Evolutionary conservation across 2,329 filamentous ascomycete genomes (phyloP).

Genomic region (Metarhizium anisopliae): DNA sequence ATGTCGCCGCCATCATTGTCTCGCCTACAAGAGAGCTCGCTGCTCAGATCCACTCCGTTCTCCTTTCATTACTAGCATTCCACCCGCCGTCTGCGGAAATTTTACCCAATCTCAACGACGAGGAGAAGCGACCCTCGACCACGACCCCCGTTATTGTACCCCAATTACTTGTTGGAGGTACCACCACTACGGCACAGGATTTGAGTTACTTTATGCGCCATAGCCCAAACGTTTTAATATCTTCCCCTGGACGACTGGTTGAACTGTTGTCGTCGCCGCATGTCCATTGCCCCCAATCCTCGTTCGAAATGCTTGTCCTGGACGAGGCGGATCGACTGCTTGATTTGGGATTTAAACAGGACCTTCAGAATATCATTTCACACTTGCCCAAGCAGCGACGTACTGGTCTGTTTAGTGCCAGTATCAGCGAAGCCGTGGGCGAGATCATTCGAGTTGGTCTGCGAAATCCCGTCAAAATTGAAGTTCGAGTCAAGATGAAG

Average conservation of each 20-base stretch:
- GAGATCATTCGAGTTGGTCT: conserved; percentile 88
- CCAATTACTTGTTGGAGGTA: conserved; percentile 80
- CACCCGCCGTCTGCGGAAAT: conserved; percentile 69
- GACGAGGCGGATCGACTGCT: conserved; percentile 91
- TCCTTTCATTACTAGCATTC: conserved; percentile 69
- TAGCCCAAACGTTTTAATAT: conserved; percentile 82
- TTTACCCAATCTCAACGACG: conserved; percentile 43
- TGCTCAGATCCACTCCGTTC: conserved; percentile 77
- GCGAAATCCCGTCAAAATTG: conserved; percentile 89
- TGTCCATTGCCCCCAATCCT: conserved; percentile 78
- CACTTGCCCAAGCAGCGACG: conserved; percentile 85
- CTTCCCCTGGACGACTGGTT: conserved; percentile 80
- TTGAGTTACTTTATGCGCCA: conserved; percentile 74
- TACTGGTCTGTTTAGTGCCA: conserved; percentile 90
- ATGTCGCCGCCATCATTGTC: conserved; percentile 84
- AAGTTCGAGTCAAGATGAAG: conserved; percentile 78
- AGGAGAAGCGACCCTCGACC: conserved; percentile 44
- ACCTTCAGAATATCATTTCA: conserved; percentile 75
- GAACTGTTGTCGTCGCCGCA: conserved; percentile 80
- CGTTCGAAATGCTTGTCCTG: conserved; percentile 85
- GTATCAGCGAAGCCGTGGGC: conserved; percentile 89
- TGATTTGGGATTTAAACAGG: conserved; percentile 88
- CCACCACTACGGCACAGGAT: conserved; percentile 72
- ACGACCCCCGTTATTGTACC: conserved; percentile 56
- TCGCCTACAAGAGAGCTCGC: conserved; percentile 88